phyloP scores from a whole-genome alignment of 2,329 filamentous ascomycete species.

The Penicillium sp. region DNA sequence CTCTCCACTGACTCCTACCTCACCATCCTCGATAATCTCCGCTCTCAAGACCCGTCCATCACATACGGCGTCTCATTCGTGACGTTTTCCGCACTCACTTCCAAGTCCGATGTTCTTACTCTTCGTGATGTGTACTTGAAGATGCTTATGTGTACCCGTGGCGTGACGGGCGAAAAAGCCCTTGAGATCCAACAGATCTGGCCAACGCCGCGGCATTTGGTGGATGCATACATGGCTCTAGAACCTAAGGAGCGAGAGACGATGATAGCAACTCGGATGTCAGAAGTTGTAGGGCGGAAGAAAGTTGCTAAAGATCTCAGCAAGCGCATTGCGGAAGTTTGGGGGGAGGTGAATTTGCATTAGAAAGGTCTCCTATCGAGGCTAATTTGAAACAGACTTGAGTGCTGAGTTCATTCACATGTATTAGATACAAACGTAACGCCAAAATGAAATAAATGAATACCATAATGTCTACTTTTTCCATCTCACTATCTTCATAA shows the following conservation, averaged over 20 bases:
- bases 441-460: background rate
- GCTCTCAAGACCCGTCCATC: slow-evolving; percentile 47
- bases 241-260: slow-evolving; percentile 56
- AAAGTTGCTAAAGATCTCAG: slow-evolving; percentile 67
- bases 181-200: slow-evolving; percentile 77
- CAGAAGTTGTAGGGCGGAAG: slow-evolving; percentile 63
- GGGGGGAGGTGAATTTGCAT: slow-evolving; percentile 50
- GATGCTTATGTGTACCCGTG: slow-evolving; percentile 80
- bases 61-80: slow-evolving; percentile 67
- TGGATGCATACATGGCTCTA: slow-evolving; percentile 66
- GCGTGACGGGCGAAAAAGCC: slow-evolving; percentile 74
- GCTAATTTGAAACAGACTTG: background rate
- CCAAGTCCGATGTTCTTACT: slow-evolving; percentile 73
- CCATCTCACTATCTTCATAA: slow-evolving; percentile 21
- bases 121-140: slow-evolving; percentile 75
- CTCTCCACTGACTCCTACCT: slow-evolving; percentile 64
- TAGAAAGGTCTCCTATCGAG: background rate
- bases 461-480: slow-evolving; percentile 4
- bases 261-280: slow-evolving; percentile 59
- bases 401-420: background rate
- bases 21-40: slow-evolving; percentile 60
- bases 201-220: slow-evolving; percentile 69
- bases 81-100: slow-evolving; percentile 69
- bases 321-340: slow-evolving; percentile 69
- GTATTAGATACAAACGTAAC: background rate